Evolutionary conservation across 257 asterid species (phyloP), one percentile per base, ranked within the genome.

Genomic region (Plantago major): DNA sequence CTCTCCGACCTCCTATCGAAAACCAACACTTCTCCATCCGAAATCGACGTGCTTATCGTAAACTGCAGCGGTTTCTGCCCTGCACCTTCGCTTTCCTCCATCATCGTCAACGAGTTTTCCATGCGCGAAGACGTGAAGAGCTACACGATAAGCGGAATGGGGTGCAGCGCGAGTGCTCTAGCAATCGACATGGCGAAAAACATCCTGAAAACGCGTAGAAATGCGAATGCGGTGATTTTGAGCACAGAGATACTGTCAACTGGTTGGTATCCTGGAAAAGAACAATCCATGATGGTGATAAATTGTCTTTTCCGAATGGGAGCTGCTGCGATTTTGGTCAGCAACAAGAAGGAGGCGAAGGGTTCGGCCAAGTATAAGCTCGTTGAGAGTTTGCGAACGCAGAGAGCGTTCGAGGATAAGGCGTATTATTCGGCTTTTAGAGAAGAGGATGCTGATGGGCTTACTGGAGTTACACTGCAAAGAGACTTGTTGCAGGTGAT

Each of bases 41-140:
- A 88, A 0, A 78, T 91, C 53, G 96, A 91, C 58, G 30, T 84
- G 9, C 79, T 91, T 10, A 86, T 91, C 12, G 95, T 88, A 40
- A 91, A 91, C 73, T 91, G 96, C 79, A 91, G 98, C 46, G 96
- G 96, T 3, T 91, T 88, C 63, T 88, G 96, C 70, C 96, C 98
- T 0, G 13, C 67, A 13, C 98, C 98, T 0, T 88, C 94, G 0
- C 96, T 91, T 11, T 71, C 94, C 0, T 72, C 92, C 42, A 75
- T 86, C 19, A 54, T 91, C 2, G 46, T 86, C 48, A 84, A 76
- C 74, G 59, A 65, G 13, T 85, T 52, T 53, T 18, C 64, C 5
- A 66, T 91, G 82, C 78, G 85, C 47, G 86, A 88, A 46, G 95
- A 81, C 17, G 67, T 88, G 2, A 88, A 78, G 47, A 82, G 88